Conservation (phyloP, 1,284 basidiomycete genomes). For the Ustilago cynodontis region DNA sequence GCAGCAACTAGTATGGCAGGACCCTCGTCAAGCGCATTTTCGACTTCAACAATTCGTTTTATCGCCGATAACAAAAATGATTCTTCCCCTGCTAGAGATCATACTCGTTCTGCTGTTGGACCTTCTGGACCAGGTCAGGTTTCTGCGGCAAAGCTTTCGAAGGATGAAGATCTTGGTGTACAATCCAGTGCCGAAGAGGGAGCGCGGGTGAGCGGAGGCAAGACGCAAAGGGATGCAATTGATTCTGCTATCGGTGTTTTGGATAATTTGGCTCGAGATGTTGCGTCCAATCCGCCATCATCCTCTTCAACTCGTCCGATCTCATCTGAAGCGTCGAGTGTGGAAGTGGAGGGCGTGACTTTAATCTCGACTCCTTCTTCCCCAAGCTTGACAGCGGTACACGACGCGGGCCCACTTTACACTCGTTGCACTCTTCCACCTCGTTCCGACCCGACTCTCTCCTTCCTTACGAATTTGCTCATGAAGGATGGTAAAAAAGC, state of each 20-base stretch:
- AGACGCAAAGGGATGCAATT: conserved; percentile 41
- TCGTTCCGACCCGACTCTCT: conserved; percentile 63
- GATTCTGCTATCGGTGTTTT: conserved; percentile 38
- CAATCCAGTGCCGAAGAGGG: background rate
- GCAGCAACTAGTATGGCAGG: conserved; percentile 19
- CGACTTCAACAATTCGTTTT: background rate
- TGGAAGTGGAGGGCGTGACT: too few species aligned
- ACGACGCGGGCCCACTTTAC: conserved; percentile 43
- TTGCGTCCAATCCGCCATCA: conserved; percentile 8
- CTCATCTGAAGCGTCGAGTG: background rate
- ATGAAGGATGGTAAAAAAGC: conserved; percentile 71
- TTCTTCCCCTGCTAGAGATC: conserved; percentile 24
- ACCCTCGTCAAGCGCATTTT: conserved; percentile 17
- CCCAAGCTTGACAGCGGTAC: conserved; percentile 8
- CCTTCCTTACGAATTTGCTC: conserved; percentile 69
- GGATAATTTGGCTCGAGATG: conserved; percentile 26
- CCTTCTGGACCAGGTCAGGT: conserved; percentile 2
- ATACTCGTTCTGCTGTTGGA: conserved; percentile 25
- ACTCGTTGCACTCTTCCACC: conserved; percentile 51
- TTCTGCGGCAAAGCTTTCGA: conserved; percentile 9
- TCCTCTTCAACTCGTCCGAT: background rate
- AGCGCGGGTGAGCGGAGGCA: too few species aligned
- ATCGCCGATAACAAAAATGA: conserved; percentile 44
- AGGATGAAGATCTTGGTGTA: conserved; percentile 27
- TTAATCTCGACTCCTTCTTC: conserved; percentile 16